A percentile compares a stretch with the other conserved stretches of the same genome.
phyloP scores from a whole-genome alignment of 768 basidiomycete genomes.

The Omphalotus guepiniiformis region DNA sequence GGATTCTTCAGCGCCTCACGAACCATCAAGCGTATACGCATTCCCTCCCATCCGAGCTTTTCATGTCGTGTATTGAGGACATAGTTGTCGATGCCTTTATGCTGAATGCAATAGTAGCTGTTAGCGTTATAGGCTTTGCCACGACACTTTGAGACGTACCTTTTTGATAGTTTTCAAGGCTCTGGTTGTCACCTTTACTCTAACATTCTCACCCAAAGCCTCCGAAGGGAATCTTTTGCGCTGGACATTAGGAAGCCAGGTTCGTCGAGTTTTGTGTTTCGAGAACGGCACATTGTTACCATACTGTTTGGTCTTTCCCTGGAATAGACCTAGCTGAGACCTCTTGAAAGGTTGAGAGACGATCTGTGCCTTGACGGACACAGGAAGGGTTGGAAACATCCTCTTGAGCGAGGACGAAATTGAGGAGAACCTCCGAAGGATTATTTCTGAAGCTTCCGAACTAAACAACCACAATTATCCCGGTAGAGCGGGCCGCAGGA shows the following conservation, averaged over 20 bases:
- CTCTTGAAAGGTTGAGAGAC: constrained; percentile 76
- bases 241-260: constrained; percentile 88
- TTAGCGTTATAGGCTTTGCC: neutral
- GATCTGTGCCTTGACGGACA: constrained; percentile 4
- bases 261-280: constrained; percentile 79
- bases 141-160: constrained; percentile 35
- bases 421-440: neutral
- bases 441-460: neutral
- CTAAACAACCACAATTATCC: too few species aligned
- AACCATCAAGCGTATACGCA: constrained; percentile 42
- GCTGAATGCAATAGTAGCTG: constrained; percentile 28
- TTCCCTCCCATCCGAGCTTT: constrained; percentile 39
- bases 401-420: neutral
- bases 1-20: constrained; percentile 16
- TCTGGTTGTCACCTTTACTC: constrained; percentile 69
- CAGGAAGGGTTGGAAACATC: constrained; percentile 2
- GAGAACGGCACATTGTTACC: constrained; percentile 92
- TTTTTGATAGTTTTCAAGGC: constrained; percentile 83
- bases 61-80: constrained; percentile 43
- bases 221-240: constrained; percentile 70
- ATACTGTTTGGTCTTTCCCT: constrained; percentile 72
- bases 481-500: too few species aligned
- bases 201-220: constrained; percentile 50
- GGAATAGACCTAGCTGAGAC: constrained; percentile 75
- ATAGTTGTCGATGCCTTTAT: constrained; percentile 72